A percentile compares a stretch with the other conserved stretches of the same genome.
phyloP scores from a whole-genome alignment of 2,329 filamentous ascomycete genomes.

The Coniochaeta hoffmannii region DNA sequence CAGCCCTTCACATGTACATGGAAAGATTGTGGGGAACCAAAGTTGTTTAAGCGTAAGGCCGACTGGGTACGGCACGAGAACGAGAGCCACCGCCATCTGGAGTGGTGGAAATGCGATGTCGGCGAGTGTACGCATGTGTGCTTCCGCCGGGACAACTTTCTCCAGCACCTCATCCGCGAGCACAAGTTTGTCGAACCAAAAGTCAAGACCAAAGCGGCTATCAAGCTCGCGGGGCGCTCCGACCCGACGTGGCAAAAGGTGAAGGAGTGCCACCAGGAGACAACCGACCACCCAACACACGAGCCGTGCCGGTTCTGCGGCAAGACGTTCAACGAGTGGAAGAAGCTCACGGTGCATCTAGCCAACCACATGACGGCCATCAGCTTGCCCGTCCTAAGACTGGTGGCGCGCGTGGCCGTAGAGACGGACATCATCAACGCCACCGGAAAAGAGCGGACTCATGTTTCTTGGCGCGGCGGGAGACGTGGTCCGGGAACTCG shows the following conservation, averaged over 20 bases:
- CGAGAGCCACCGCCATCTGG: slow-evolving; percentile 79
- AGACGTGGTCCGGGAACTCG: too few relatives aligned
- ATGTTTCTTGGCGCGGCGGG: too few relatives aligned
- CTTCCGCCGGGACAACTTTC: slow-evolving; percentile 84
- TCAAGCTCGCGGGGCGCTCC: slow-evolving; percentile 47
- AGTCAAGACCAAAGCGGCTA: slow-evolving; percentile 63
- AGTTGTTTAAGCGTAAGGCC: slow-evolving; percentile 91
- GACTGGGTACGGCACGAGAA: slow-evolving; percentile 95
- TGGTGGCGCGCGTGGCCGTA: slow-evolving; percentile 40
- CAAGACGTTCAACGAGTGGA: slow-evolving; percentile 75
- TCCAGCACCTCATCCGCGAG: slow-evolving; percentile 85
- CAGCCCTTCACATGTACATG: slow-evolving; percentile 93
- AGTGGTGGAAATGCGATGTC: slow-evolving; percentile 84
- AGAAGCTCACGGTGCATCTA: slow-evolving; percentile 87
- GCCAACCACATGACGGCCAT: slow-evolving; percentile 93
- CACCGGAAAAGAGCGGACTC: too few relatives aligned
- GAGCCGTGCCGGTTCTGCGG: slow-evolving; percentile 86
- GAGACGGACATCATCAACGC: too few relatives aligned
- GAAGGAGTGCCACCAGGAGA: slow-evolving; percentile 69
- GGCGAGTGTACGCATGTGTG: slow-evolving; percentile 76
- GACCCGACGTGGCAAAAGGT: slow-evolving; percentile 72
- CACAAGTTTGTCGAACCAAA: slow-evolving; percentile 82
- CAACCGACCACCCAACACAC: slow-evolving; percentile 54
- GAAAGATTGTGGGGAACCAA: slow-evolving; percentile 71
- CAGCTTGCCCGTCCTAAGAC: slow-evolving; percentile 67